phyloP scores from a whole-genome alignment of 139 green algal genomes.

The Chlamydomonas sphaeroides region DNA sequence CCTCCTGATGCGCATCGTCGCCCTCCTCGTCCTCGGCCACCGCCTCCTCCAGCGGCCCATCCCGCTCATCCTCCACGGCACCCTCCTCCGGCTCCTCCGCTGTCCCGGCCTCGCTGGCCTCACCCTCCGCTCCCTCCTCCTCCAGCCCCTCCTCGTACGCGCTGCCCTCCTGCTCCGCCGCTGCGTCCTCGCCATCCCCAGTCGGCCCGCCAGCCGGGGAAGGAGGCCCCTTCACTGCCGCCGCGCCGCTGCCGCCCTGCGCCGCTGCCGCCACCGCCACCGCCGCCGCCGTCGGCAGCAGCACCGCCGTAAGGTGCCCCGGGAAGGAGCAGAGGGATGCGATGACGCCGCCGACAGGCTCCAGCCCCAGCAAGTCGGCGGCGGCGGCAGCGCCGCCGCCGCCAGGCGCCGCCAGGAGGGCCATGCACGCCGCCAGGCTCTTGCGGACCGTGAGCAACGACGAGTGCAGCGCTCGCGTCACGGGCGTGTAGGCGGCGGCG shows the following conservation, averaged over 20 bases:
- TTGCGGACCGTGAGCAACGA: conserved; percentile 25
- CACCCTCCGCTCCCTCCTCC: neutral
- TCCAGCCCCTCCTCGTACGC: neutral
- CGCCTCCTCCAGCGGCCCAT: too few relatives aligned
- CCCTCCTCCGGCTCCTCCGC: neutral
- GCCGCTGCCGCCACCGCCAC: neutral
- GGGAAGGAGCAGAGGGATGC: conserved; percentile 25
- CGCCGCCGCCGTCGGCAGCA: too few relatives aligned
- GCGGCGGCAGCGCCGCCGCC: neutral
- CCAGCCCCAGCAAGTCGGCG: neutral
- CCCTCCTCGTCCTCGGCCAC: neutral
- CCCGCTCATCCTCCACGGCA: too few relatives aligned
- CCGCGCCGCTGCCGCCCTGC: neutral
- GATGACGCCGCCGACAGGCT: conserved; percentile 1
- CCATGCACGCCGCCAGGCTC: neutral
- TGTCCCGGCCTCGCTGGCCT: neutral
- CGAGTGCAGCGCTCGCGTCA: neutral
- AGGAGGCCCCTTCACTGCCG: neutral
- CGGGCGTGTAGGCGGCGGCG: conserved; percentile 8
- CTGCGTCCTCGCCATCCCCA: neutral
- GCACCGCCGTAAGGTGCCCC: neutral
- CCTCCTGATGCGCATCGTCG: too few relatives aligned
- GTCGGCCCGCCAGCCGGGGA: too few relatives aligned
- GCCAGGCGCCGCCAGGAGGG: too few relatives aligned
- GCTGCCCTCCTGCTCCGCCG: neutral